phyloP scores from a whole-genome alignment of 1,284 basidiomycete species.

The Puccinia hordei region DNA sequence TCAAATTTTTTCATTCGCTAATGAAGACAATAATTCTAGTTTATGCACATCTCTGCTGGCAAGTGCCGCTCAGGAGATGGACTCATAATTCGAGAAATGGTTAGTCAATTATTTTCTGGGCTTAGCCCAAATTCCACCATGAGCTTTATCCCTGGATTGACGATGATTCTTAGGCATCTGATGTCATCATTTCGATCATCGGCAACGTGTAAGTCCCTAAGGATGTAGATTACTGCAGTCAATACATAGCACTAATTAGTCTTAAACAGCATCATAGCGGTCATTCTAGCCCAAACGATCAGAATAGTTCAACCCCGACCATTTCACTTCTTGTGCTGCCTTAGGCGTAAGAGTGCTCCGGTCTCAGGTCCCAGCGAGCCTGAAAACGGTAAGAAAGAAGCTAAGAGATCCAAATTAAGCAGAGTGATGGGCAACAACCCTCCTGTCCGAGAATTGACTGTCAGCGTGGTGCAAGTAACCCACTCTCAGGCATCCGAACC shows the following conservation, averaged over 20 bases:
- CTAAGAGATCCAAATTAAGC: background rate
- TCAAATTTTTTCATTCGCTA: background rate
- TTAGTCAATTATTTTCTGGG: slow-evolving; percentile 10
- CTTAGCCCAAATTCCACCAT: background rate
- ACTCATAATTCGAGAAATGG: slow-evolving; percentile 44
- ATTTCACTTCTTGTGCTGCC: slow-evolving; percentile 18
- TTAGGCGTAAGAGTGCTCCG: background rate
- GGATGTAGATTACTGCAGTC: background rate
- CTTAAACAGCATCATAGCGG: slow-evolving; percentile 22
- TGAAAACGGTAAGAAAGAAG: background rate
- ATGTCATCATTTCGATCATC: slow-evolving; percentile 48
- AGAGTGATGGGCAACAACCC: background rate
- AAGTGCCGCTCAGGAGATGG: slow-evolving; percentile 44
- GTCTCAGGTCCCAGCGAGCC: background rate
- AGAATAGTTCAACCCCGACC: slow-evolving; percentile 39
- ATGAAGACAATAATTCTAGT: slow-evolving; percentile 12
- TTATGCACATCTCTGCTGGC: slow-evolving; percentile 45
- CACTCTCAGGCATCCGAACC: slow-evolving; percentile 47
- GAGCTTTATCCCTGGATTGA: background rate
- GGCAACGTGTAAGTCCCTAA: slow-evolving; percentile 41
- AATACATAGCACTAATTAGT: background rate
- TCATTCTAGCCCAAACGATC: slow-evolving; percentile 43
- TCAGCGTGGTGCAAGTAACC: slow-evolving; percentile 44
- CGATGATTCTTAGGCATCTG: slow-evolving; percentile 31
- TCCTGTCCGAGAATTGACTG: slow-evolving; percentile 39